Evolutionary conservation across 2,329 filamentous ascomycete species (phyloP), one percentile per base, ranked within the genome.

Genomic region (Ophiostoma himal-ulmi): DNA sequence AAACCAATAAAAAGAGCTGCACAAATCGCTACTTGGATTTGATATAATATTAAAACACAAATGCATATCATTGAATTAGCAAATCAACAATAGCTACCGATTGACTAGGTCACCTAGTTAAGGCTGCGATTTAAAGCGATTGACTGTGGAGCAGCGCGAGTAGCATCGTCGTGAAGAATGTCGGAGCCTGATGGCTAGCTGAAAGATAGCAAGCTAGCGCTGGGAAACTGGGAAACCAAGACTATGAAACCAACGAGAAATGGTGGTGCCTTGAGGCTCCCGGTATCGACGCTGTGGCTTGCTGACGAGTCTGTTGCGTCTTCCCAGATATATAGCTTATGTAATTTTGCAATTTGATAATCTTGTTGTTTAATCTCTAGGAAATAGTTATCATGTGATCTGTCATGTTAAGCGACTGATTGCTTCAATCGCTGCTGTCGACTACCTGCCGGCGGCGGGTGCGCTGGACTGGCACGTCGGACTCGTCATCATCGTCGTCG

Each of bases 351-450:
- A 37, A n/a, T n/a, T n/a, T n/a, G n/a, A n/a, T n/a, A 8, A 37
- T 37, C 4, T 4, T n/a, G 17, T 8, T 54, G 17, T 52, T 52
- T 52, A 52, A 17, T 8, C 44, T 17, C n/a, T 14, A 52, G 26
- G 30, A 30, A 30, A 30, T 30, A 30, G 30, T 30, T 30, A 57
- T 57, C 13, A 30, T 57, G 52, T 30, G 5, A 62, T n/a, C 30
- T n/a, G n/a, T n/a, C n/a, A n/a, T n/a, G n/a, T n/a, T n/a, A n/a
- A n/a, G n/a, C n/a, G n/a, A n/a, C n/a, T n/a, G n/a, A n/a, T n/a
- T n/a, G n/a, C n/a, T n/a, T n/a, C n/a, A 11, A 10, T 65, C 34
- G 20, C 62, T 65, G 62, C 62, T 65, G 36, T 65, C 62, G 36
- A 65, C 62, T 2, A 65, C 36, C 34, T 39, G 62, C 20, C 62